Evolutionary conservation across 176 grass and related monocot genomes (phyloP), one percentile per base, ranked within the genome.

Genomic region (Lolium perenne): DNA sequence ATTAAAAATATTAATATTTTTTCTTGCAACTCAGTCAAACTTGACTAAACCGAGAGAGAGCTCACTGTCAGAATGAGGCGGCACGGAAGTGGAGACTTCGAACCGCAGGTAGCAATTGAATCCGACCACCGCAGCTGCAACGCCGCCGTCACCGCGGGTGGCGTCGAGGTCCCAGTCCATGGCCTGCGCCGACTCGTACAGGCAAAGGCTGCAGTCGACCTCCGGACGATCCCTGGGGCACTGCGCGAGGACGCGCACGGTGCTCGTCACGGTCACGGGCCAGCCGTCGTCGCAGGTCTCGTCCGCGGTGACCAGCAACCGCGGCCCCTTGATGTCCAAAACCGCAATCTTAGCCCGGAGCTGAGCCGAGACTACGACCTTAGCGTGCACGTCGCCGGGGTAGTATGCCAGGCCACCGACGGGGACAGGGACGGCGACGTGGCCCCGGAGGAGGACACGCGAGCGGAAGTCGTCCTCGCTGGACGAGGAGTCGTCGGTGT

Each of bases 91-190:
- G 62, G 62, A 66, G 15, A 69, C 35, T 16, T 69, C 16, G 3
- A 69, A 69, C 12, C 66, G 66, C 3, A 69, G 17, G 66, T 69
- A 69, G 66, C 66, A 69, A 17, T 41, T 41, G 66, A 41, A 69
- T 17, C 35, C 66, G 0, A 69, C 66, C 35, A 69, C 66, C 1
- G 72, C 72, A 0, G 72, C 21, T 5, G 6, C 22, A 1, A 75
- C 47, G 46, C 71, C 46, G 1, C 71, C 71, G 21, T 74, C 70
- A 1, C 20, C 20, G 45, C 71, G 22, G 6, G 47, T 21, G 13
- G 43, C 46, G 22, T 74, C 3, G 71, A 71, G 38, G 38, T 45
- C 68, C 68, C 68, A 71, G 38, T 71, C 3, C 40, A 71, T 40
- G 17, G 17, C 18, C 0, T 18, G 18, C 38, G 20, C 68, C 18